Conservation (phyloP, 2,329 filamentous ascomycete species). For the Alternaria angustiovoidea region DNA sequence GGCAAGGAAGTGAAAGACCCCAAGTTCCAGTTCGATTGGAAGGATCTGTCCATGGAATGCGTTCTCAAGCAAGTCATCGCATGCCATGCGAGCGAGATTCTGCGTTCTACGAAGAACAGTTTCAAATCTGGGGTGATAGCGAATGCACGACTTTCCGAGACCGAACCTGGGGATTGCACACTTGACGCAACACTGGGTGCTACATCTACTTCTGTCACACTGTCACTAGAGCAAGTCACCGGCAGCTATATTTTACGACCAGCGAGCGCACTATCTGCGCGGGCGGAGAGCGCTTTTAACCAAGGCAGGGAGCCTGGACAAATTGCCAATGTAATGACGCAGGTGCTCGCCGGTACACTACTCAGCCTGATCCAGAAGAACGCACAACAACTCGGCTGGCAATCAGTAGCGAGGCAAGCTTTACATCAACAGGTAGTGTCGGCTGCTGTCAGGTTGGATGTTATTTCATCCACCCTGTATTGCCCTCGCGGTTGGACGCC, state of each 20-base stretch:
- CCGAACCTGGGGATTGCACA: constrained; percentile 71
- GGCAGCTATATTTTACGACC: constrained; percentile 79
- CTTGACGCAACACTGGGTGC: constrained; percentile 75
- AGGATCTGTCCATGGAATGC: constrained; percentile 74
- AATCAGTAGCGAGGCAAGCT: constrained; percentile 47
- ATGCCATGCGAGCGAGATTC: constrained; percentile 74
- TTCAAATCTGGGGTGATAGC: constrained; percentile 66
- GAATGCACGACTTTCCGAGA: constrained; percentile 64
- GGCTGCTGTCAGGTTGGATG: constrained; percentile 66
- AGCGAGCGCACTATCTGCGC: constrained; percentile 44
- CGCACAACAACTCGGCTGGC: constrained; percentile 72
- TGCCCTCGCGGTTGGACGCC: constrained; percentile 74
- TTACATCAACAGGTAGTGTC: constrained; percentile 62
- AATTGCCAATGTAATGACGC: constrained; percentile 65
- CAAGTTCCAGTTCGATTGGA: constrained; percentile 72
- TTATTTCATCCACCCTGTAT: constrained; percentile 73
- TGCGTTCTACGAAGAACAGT: constrained; percentile 68
- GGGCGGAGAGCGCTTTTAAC: constrained; percentile 73
- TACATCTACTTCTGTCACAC: constrained; percentile 62
- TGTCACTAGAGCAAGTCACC: constrained; percentile 79
- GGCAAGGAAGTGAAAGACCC: constrained; percentile 75
- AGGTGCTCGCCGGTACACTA: constrained; percentile 67
- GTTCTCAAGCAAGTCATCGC: constrained; percentile 79
- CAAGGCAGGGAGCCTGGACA: constrained; percentile 65
- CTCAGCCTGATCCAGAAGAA: constrained; percentile 68